Conservation (phyloP, 768 basidiomycete genomes). For the Tylopilus balloui region DNA sequence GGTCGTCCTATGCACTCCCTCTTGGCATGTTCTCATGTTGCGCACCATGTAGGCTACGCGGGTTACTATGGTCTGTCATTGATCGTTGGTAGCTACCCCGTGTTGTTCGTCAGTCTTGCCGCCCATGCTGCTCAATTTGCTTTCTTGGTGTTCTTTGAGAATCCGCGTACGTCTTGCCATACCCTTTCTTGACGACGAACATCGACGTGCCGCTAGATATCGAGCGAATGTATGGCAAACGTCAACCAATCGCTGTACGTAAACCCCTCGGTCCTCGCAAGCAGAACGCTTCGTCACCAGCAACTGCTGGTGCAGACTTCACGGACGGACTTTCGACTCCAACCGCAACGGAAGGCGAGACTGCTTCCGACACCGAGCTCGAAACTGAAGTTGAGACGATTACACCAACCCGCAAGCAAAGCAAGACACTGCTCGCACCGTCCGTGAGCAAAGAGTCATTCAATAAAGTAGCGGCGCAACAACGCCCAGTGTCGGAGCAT, state of each 20-base stretch:
- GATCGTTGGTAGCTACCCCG: conserved; percentile 82
- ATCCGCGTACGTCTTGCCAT: conserved; percentile 69
- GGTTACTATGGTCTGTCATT: conserved; percentile 96
- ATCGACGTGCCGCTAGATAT: conserved; percentile 55
- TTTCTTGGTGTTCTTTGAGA: conserved; percentile 94
- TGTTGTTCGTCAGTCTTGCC: conserved; percentile 88
- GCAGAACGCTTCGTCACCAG: conserved; percentile 11
- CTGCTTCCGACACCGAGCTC: conserved; percentile 65
- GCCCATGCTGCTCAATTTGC: conserved; percentile 96
- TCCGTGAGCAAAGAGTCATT: conserved; percentile 6
- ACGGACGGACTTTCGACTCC: conserved; percentile 48
- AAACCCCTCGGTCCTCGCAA: conserved; percentile 46
- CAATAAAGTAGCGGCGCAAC: background rate
- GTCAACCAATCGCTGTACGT: conserved; percentile 84
- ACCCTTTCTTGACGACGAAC: background rate
- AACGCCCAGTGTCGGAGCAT: conserved; percentile 59
- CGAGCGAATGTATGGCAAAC: conserved; percentile 88
- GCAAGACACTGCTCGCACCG: background rate
- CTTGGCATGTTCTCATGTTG: background rate
- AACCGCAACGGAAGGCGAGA: conserved; percentile 66
- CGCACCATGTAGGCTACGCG: conserved; percentile 65
- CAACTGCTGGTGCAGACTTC: conserved; percentile 18
- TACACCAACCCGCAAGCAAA: conserved; percentile 8
- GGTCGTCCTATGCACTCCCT: conserved; percentile 3
- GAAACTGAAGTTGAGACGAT: conserved; percentile 61